These are phyloP conservation scores for Colletotrichum sidae DNA, from an alignment of 2,329 filamentous ascomycete genomes.

Conservation along the genomic window DNA sequence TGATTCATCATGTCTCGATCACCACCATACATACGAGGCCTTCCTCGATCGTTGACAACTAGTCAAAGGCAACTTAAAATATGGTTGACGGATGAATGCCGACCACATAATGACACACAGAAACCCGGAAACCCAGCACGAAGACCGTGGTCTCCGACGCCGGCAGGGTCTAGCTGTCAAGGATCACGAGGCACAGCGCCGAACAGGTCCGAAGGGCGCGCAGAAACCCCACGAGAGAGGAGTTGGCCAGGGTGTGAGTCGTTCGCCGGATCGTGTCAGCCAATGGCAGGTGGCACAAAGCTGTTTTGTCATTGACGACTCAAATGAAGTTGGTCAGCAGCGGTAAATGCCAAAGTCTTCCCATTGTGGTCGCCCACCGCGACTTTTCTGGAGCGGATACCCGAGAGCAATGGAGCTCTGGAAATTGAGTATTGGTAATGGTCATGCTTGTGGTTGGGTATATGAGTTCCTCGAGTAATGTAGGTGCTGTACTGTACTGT, in stretches of 20 bases:
- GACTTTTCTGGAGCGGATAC: not conserved
- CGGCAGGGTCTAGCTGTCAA: slow-evolving; percentile 19
- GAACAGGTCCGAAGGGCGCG: slow-evolving; percentile 18
- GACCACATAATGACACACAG: slow-evolving; percentile 14
- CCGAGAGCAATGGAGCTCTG: slow-evolving; percentile 14
- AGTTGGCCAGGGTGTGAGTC: slow-evolving; percentile 1
- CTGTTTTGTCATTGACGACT: slow-evolving; percentile 24
- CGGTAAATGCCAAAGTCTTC: not conserved
- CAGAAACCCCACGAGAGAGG: slow-evolving; percentile 15
- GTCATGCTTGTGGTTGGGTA: not conserved
- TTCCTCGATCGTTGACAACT: too few species aligned
- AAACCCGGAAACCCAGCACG: not conserved
- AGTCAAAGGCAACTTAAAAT: too few species aligned
- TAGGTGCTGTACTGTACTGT: too few species aligned
- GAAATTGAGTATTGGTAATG: slow-evolving; percentile 18
- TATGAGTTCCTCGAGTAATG: too few species aligned
- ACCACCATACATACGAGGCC: too few species aligned
- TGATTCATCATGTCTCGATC: too few species aligned
- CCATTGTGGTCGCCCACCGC: slow-evolving; percentile 15
- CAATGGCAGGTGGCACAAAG: slow-evolving; percentile 22
- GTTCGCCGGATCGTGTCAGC: not conserved
- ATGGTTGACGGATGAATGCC: not conserved
- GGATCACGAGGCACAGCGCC: slow-evolving; percentile 2
- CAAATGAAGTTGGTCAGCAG: slow-evolving; percentile 17
- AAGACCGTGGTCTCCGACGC: slow-evolving; percentile 19